These are phyloP conservation scores for Apiospora koreana DNA, from an alignment of 2,329 filamentous ascomycete genomes.

Conservation along the genomic window DNA sequence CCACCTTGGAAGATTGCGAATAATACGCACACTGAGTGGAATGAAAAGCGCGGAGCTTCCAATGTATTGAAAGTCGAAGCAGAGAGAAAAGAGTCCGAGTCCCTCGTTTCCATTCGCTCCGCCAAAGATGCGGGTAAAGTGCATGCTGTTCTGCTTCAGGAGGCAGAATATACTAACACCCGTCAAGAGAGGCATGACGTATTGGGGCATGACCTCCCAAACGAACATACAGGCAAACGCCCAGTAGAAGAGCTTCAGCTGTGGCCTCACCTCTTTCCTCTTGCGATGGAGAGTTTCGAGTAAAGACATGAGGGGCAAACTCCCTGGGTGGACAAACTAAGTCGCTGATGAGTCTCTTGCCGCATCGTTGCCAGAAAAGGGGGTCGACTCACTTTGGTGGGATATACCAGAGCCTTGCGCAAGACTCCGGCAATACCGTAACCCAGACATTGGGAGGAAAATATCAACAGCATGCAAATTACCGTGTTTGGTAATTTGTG, in stretches of 20 bases:
- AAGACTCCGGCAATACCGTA: slow-evolving; percentile 51
- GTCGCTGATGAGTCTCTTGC: neutral
- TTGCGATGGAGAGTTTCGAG: slow-evolving; percentile 29
- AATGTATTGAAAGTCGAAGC: slow-evolving; percentile 48
- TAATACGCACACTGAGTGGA: neutral
- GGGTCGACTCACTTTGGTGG: slow-evolving; percentile 43
- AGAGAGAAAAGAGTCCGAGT: slow-evolving; percentile 41
- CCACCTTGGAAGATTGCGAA: too few species aligned
- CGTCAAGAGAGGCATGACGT: slow-evolving; percentile 44
- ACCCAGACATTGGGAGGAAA: slow-evolving; percentile 51
- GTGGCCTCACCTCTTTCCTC: slow-evolving; percentile 36
- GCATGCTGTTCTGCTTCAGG: slow-evolving; percentile 39
- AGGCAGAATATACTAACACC: slow-evolving; percentile 42
- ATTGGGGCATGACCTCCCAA: slow-evolving; percentile 51
- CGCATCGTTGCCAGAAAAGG: neutral
- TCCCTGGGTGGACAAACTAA: slow-evolving; percentile 34
- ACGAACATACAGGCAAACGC: slow-evolving; percentile 40
- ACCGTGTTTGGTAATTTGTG: slow-evolving; percentile 38
- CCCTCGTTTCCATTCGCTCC: slow-evolving; percentile 42
- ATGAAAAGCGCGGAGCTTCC: slow-evolving; percentile 22
- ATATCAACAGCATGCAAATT: slow-evolving; percentile 40
- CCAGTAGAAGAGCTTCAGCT: slow-evolving; percentile 41
- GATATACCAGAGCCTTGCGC: slow-evolving; percentile 45
- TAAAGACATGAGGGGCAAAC: slow-evolving; percentile 31
- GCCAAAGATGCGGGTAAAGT: slow-evolving; percentile 49